Conservation (phyloP, 208 protist genomes). For the Crithidia expoeki region DNA sequence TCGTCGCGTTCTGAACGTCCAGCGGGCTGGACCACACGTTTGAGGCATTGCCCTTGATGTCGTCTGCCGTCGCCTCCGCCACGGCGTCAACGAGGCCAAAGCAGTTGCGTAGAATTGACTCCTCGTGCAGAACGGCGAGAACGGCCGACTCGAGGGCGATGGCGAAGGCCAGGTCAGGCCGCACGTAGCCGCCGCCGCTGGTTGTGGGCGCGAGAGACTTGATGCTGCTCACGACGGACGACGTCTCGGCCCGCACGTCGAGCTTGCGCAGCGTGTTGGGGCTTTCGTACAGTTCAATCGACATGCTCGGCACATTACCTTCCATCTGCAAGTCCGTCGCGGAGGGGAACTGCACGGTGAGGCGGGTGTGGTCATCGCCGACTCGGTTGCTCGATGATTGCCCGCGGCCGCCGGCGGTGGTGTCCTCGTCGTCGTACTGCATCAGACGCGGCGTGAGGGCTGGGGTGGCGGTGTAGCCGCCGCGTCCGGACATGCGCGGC, state of each 20-base stretch:
- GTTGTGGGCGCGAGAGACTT: constrained; percentile 34
- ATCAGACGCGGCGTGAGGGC: constrained; percentile 57
- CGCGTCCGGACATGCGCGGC: constrained; percentile 36
- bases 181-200: constrained; percentile 50
- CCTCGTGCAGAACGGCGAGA: constrained; percentile 67
- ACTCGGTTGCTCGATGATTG: constrained; percentile 8
- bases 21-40: constrained; percentile 9
- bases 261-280: constrained; percentile 49
- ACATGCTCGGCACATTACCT: constrained; percentile 22
- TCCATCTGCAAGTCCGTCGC: constrained; percentile 34
- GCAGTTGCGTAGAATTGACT: constrained; percentile 62
- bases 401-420: constrained; percentile 19
- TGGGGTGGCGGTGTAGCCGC: constrained; percentile 31
- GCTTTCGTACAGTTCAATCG: constrained; percentile 55
- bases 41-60: background rate
- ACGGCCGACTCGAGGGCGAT: constrained; percentile 76
- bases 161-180: constrained; percentile 79
- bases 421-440: constrained; percentile 42
- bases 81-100: constrained; percentile 61
- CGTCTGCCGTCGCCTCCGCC: constrained; percentile 11
- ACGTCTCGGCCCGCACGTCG: constrained; percentile 37
- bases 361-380: constrained; percentile 29
- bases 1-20: constrained; percentile 1
- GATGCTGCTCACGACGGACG: constrained; percentile 40
- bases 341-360: constrained; percentile 63